A percentile compares a stretch with the other conserved stretches of the same genome.
Conservation (phyloP, 352 stramenopile genomes). For the Globisporangium solare region DNA sequence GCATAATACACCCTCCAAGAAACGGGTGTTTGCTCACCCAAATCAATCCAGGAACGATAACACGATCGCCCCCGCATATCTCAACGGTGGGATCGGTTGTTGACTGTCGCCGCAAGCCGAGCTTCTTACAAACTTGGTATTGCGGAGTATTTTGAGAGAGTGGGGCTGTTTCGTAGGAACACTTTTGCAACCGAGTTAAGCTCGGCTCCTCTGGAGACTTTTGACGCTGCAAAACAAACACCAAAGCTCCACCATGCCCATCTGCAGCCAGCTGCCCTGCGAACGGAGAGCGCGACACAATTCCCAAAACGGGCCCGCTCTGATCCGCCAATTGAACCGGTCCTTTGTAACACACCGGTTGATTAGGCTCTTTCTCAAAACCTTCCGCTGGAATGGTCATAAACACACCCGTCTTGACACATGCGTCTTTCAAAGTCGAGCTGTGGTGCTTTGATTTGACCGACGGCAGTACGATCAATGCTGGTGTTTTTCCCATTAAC, state of each 20-base stretch:
- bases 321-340: slow-evolving; percentile 33
- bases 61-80: slow-evolving; percentile 29
- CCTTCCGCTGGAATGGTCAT: slow-evolving; percentile 31
- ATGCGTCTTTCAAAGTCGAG: neutral
- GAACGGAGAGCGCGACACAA: slow-evolving; percentile 20
- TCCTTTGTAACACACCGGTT: slow-evolving; percentile 40
- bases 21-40: slow-evolving; percentile 23
- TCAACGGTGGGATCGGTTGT: slow-evolving; percentile 17
- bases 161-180: neutral
- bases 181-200: slow-evolving; percentile 7
- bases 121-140: slow-evolving; percentile 9
- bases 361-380: slow-evolving; percentile 29
- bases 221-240: slow-evolving; percentile 27
- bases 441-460: slow-evolving; percentile 1
- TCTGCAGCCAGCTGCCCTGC: slow-evolving; percentile 27
- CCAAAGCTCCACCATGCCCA: slow-evolving; percentile 25
- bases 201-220: neutral
- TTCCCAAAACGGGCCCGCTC: slow-evolving; percentile 25
- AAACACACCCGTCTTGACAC: slow-evolving; percentile 23
- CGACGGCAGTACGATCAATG: slow-evolving; percentile 24
- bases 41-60: slow-evolving; percentile 26
- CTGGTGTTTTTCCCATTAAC: slow-evolving; percentile 20
- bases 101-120: slow-evolving; percentile 11
- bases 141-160: slow-evolving; percentile 1
- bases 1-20: slow-evolving; percentile 21